Percentiles rank a stretch among this genome's conserved stretches.
Evolutionary conservation across 805 yeast species (phyloP).

Genomic region (Yarrowia yakushimensis): DNA sequence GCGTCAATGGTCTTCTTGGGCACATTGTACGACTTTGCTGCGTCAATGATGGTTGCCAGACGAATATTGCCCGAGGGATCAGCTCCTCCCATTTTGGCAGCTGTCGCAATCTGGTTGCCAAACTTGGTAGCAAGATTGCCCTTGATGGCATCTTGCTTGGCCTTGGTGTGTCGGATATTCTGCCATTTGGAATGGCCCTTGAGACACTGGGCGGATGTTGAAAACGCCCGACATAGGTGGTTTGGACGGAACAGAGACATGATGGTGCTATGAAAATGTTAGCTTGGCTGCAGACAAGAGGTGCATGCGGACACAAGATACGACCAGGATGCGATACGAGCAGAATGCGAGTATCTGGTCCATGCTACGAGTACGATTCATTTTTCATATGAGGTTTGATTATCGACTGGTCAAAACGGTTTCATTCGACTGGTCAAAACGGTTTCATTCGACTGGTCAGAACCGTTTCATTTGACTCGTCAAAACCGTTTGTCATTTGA

Average conservation of each 20-base stretch:
- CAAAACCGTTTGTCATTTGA: too few relatives aligned
- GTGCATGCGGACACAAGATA: too few relatives aligned
- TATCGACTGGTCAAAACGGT: too few relatives aligned
- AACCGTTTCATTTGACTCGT: too few relatives aligned
- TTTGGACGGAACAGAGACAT: slow-evolving; percentile 1
- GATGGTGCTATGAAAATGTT: too few relatives aligned
- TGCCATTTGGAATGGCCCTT: slow-evolving; percentile 97
- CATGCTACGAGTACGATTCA: too few relatives aligned
- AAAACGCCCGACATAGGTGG: neutral
- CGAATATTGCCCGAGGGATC: slow-evolving; percentile 61
- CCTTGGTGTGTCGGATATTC: slow-evolving; percentile 88
- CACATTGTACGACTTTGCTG: slow-evolving; percentile 71
- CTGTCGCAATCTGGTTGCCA: slow-evolving; percentile 69
- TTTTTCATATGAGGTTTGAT: too few relatives aligned
- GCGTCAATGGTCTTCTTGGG: slow-evolving; percentile 81
- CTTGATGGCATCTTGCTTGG: slow-evolving; percentile 80
- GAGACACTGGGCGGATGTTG: slow-evolving; percentile 18
- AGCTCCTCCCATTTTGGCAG: slow-evolving; percentile 64
- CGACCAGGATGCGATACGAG: too few relatives aligned
- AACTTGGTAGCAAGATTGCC: slow-evolving; percentile 65
- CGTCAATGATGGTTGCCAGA: slow-evolving; percentile 68
- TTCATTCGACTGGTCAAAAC: too few relatives aligned
- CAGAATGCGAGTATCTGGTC: too few relatives aligned
- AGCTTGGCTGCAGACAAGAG: too few relatives aligned
- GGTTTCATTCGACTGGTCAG: too few relatives aligned